These are phyloP conservation scores for Sphaerostilbella broomeana DNA, from an alignment of 2,329 filamentous ascomycete genomes.

Conservation along the genomic window DNA sequence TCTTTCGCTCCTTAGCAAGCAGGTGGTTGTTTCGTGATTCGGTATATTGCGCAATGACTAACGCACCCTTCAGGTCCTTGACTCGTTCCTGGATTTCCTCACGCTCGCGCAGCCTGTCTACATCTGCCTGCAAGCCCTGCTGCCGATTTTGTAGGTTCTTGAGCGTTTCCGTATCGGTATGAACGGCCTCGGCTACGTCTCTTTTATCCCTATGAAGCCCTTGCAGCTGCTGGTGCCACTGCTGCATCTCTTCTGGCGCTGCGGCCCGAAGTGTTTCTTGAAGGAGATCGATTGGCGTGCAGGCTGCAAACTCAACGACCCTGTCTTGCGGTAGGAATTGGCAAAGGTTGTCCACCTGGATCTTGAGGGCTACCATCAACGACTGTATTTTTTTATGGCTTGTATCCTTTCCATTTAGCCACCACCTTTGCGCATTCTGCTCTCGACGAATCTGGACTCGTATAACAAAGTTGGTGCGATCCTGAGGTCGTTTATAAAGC, in stretches of 20 bases:
- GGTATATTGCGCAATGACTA: conserved; percentile 60
- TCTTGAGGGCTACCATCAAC: conserved; percentile 66
- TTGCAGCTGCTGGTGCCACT: conserved; percentile 71
- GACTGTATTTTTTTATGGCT: conserved; percentile 59
- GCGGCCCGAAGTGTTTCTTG: conserved; percentile 83
- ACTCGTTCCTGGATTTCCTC: conserved; percentile 60
- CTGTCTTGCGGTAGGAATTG: conserved; percentile 96
- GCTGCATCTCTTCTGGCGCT: conserved; percentile 71
- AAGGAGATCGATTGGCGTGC: conserved; percentile 75
- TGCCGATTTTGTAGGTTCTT: conserved; percentile 66
- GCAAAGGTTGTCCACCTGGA: conserved; percentile 96
- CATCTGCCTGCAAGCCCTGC: conserved; percentile 67
- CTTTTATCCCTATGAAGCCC: conserved; percentile 62
- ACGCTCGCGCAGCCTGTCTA: conserved; percentile 74
- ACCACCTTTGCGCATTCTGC: conserved; percentile 75
- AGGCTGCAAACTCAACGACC: conserved; percentile 84
- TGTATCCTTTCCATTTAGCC: conserved; percentile 60
- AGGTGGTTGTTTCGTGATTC: conserved; percentile 42
- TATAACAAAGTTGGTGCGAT: conserved; percentile 63
- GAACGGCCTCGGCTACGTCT: conserved; percentile 49
- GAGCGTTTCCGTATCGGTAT: conserved; percentile 56
- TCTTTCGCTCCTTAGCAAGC: conserved; percentile 49
- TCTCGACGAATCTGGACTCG: conserved; percentile 72
- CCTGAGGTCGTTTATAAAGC: conserved; percentile 58
- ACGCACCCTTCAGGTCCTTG: conserved; percentile 56